A percentile compares a stretch with the other conserved stretches of the same genome.
Conservation (phyloP, 1,284 basidiomycete species). For the Ganoderma resinaceum region DNA sequence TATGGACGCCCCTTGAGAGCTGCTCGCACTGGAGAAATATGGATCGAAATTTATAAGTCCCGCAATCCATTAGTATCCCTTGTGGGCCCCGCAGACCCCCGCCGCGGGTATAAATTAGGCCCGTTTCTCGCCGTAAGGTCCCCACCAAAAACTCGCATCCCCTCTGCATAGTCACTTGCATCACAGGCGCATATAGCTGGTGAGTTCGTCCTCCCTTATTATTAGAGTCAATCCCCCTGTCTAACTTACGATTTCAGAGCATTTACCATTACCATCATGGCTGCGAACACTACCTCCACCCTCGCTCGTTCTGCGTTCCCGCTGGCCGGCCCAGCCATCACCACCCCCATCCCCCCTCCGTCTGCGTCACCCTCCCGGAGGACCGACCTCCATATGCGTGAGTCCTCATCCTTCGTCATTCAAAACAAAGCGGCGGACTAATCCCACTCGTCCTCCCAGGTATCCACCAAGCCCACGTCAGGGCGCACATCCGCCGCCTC, state of each 20-base stretch:
- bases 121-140: neutral
- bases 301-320: neutral
- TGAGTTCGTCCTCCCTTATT: neutral
- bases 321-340: neutral
- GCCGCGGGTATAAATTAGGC: neutral
- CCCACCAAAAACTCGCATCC: neutral
- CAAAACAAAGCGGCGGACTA: neutral
- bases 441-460: neutral
- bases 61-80: too few relatives aligned
- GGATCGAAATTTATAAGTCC: neutral
- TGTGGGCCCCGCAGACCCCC: too few relatives aligned
- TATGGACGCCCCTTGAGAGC: neutral
- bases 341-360: neutral
- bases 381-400: neutral
- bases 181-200: neutral
- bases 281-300: neutral
- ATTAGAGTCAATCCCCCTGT: neutral
- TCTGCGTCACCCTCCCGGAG: neutral
- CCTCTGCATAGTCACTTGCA: neutral
- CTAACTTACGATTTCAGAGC: neutral
- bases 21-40: neutral
- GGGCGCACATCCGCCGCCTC: neutral
- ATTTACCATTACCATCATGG: neutral
- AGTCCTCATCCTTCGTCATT: neutral
- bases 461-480: neutral